Conservation (phyloP, 1,284 basidiomycete species). For the Cryptococcus neoformans region DNA sequence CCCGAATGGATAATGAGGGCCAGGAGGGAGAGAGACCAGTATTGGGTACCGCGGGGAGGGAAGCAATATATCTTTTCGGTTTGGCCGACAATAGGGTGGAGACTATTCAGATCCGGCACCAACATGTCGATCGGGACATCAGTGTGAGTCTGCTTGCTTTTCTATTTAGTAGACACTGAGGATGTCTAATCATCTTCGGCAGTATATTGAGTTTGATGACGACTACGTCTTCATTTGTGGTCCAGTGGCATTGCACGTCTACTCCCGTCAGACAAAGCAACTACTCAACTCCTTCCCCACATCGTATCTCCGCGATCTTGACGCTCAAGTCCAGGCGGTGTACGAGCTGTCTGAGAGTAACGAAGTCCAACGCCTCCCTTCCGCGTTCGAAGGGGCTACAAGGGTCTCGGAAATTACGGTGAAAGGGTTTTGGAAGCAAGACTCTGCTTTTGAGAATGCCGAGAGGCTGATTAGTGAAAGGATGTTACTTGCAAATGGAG, state of each 20-base stretch:
- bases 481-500: neutral
- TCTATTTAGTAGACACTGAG: neutral
- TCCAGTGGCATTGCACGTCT: constrained; percentile 23
- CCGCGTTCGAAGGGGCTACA: neutral
- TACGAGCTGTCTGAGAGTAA: neutral
- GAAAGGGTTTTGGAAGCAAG: neutral
- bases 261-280: constrained; percentile 22
- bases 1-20: constrained; percentile 30
- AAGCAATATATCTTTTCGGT: constrained; percentile 36
- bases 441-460: neutral
- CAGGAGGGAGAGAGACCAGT: constrained; percentile 24
- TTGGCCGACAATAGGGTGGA: constrained; percentile 27
- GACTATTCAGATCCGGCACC: neutral
- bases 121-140: neutral
- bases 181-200: neutral
- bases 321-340: neutral
- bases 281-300: constrained; percentile 23
- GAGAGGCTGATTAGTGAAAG: constrained; percentile 1
- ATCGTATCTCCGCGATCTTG: neutral
- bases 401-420: neutral
- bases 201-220: constrained; percentile 49
- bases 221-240: constrained; percentile 40
- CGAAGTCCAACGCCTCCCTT: neutral
- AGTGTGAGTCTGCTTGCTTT: constrained; percentile 15
- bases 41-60: constrained; percentile 24